Evolutionary conservation across 2,329 filamentous ascomycete species (phyloP).

Genomic region (Fusarium scirpi): DNA sequence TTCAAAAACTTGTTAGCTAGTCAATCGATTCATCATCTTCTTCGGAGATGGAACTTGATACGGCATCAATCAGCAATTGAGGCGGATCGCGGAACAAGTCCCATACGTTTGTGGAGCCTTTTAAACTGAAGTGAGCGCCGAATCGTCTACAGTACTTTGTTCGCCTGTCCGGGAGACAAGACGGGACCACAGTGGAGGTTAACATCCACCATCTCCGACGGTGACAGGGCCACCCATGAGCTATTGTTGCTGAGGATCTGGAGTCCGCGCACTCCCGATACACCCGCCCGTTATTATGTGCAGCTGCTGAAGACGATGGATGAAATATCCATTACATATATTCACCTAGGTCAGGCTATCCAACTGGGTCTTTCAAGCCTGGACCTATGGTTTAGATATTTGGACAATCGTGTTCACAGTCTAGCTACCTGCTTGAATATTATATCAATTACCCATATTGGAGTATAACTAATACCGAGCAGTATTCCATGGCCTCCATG

Average conservation of each 20-base stretch:
- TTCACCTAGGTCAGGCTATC: not conserved
- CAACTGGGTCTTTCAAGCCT: not conserved
- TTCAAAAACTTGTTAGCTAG: slow-evolving; percentile 8
- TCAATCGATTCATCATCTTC: slow-evolving; percentile 11
- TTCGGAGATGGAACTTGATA: slow-evolving; percentile 38
- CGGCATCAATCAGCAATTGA: slow-evolving; percentile 40
- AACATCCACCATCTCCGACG: slow-evolving; percentile 44
- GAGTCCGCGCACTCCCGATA: slow-evolving; percentile 36
- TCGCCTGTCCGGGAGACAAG: slow-evolving; percentile 5
- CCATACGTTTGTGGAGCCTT: slow-evolving; percentile 27
- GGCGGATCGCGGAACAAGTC: slow-evolving; percentile 21
- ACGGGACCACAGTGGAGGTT: slow-evolving; percentile 39
- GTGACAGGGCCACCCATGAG: slow-evolving; percentile 29
- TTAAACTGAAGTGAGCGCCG: slow-evolving; percentile 27
- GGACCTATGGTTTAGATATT: not conserved
- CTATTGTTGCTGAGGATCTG: slow-evolving; percentile 38
- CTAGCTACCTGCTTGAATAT: not conserved
- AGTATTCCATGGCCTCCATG: not conserved
- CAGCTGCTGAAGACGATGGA: not conserved
- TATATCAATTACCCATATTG: not conserved
- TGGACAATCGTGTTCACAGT: not conserved
- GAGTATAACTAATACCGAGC: not conserved
- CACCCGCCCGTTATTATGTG: slow-evolving; percentile 35
- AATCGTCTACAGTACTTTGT: slow-evolving; percentile 14
- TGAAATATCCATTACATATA: not conserved